Base-by-base conservation (phyloP, 192 early-diverging fungal genomes). In the Backusella tuberculispora region DNA sequence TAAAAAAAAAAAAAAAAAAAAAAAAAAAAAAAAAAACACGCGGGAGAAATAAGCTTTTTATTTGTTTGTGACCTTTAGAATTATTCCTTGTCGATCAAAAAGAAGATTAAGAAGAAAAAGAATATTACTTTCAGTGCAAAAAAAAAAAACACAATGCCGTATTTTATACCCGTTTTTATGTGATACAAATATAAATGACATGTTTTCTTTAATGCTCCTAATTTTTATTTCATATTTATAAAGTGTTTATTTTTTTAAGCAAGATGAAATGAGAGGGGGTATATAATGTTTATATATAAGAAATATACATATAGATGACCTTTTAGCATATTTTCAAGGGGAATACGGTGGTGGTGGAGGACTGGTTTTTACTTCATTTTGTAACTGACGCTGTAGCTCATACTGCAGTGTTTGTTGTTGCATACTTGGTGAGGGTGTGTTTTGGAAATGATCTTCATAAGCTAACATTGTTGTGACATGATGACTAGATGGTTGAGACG, bases 391-490 rank as follows among this genome's bases (percentile, higher is more conserved):
- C 24, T 60, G 53, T 26, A 60, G 53, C 53, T 60, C 7, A 13
- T 60, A 60, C 4, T 60, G 53, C 26, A 60, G 53, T 60, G 53
- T 60, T 26, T 60, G 53, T 24, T 60, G 53, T 24, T 60, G 53
- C 53, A 60, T 60, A 60, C 21, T 60, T 6, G 53, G 53, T 5
- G 53, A 60, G 21, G 21, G 53, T 29, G 53, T 60, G 26, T 60
- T 60, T 60, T 60, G 53, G 26, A 60, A 60, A 26, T 60, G 53
- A 60, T 60, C 53, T 26, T 60, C 53, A 60, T 60, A 60, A 26
- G 9, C 53, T 4, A 60, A 60, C 53, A 60, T 60, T 24, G 53
- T 60, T 60, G 53, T 60, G 21, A 60, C 53, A 26, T 60, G 53
- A 26, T 60, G 53, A 5, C 12, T 60, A 26, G 53, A 60, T 60